Percentiles rank a stretch among this genome's conserved stretches.
phyloP scores from a whole-genome alignment of 495 filamentous ascomycete species.

The Penicillium flavigenum region DNA sequence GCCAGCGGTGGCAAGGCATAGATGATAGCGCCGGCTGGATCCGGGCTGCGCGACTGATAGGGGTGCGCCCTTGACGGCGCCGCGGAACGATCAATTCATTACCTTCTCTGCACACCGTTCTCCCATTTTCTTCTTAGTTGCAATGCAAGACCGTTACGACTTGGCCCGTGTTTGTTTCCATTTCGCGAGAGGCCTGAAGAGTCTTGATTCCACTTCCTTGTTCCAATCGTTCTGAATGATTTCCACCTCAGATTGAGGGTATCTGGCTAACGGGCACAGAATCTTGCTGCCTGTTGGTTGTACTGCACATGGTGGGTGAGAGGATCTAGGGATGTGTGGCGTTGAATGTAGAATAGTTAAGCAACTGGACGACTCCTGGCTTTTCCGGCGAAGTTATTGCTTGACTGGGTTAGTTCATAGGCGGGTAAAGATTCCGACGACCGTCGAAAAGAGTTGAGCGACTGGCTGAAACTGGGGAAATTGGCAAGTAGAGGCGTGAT shows the following conservation, averaged over 20 bases:
- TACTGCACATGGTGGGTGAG: not conserved
- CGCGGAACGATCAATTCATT: constrained; percentile 34
- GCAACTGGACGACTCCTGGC: not conserved
- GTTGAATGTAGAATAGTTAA: not conserved
- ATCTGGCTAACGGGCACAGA: not conserved
- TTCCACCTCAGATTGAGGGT: not conserved
- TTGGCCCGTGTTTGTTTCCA: constrained; percentile 24
- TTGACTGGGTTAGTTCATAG: not conserved
- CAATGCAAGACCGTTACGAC: constrained; percentile 49
- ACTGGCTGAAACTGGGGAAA: not conserved
- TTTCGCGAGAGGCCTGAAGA: constrained; percentile 3
- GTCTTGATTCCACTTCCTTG: constrained; percentile 6
- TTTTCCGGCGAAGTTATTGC: not conserved
- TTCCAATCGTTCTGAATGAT: not conserved
- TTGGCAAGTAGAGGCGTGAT: not conserved
- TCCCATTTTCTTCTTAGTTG: constrained; percentile 40
- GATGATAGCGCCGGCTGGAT: constrained; percentile 40
- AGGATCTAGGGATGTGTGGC: not conserved
- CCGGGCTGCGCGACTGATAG: constrained; percentile 36
- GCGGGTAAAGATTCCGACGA: constrained; percentile 5
- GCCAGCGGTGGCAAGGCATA: constrained; percentile 74
- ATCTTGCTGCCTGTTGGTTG: not conserved
- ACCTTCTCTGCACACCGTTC: constrained; percentile 31
- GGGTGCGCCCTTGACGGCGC: constrained; percentile 19
- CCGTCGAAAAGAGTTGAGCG: not conserved